Conservation (phyloP, 371 early-diverging fungal genomes). For the Lichtheimia ramosa region DNA sequence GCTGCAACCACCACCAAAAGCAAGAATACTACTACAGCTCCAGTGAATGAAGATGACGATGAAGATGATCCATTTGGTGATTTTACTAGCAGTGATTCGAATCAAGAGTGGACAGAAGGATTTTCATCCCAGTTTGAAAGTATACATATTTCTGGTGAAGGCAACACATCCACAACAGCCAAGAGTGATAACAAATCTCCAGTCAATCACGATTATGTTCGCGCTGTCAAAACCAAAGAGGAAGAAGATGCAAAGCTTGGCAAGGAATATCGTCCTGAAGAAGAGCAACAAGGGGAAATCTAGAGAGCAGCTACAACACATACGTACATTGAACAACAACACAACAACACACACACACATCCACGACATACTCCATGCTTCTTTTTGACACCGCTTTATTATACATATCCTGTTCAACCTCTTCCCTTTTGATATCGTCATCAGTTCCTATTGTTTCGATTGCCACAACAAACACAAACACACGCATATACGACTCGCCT, state of each 20-base stretch:
- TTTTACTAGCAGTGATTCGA: conserved; percentile 23
- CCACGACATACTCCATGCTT: neutral
- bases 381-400: neutral
- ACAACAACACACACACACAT: neutral
- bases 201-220: conserved; percentile 20
- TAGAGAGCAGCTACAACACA: conserved; percentile 4
- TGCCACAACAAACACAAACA: neutral
- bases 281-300: conserved; percentile 33
- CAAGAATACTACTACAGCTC: neutral
- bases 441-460: neutral
- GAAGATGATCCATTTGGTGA: conserved; percentile 46
- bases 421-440: neutral
- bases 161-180: conserved; percentile 1
- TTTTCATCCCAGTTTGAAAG: conserved; percentile 16
- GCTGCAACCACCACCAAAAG: neutral
- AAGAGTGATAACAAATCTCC: neutral
- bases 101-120: conserved; percentile 10
- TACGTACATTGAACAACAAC: conserved; percentile 4
- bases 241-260: conserved; percentile 20
- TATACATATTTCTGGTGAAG: conserved; percentile 9
- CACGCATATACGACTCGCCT: neutral
- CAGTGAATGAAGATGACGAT: conserved; percentile 9
- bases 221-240: conserved; percentile 27
- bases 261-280: conserved; percentile 26
- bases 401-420: neutral